These are phyloP conservation scores for Paecilomyces variotii DNA, from an alignment of 2,329 filamentous ascomycete species.

Conservation along the genomic window DNA sequence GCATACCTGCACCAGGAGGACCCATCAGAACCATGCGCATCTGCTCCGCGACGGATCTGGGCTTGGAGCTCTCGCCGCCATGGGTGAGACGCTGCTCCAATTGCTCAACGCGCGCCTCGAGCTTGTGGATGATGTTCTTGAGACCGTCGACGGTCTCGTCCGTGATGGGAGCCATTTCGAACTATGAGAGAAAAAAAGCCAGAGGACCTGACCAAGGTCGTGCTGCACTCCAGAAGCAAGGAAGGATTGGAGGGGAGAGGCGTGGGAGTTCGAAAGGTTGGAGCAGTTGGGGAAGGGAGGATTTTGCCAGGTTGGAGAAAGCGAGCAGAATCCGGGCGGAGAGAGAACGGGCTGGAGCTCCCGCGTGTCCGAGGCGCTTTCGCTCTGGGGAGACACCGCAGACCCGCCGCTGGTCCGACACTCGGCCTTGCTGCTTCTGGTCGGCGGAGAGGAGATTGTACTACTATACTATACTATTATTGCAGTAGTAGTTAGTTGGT, in stretches of 20 bases:
- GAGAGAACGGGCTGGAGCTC: conserved; percentile 11
- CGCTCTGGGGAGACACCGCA: background rate
- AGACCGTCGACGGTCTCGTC: conserved; percentile 73
- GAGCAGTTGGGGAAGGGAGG: conserved; percentile 1
- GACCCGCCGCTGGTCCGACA: background rate
- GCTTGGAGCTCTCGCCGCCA: conserved; percentile 43
- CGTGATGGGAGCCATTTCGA: conserved; percentile 78
- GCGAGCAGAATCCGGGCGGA: conserved; percentile 1
- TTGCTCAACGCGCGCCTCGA: conserved; percentile 78
- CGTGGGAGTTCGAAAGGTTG: conserved; percentile 1
- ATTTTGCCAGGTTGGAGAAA: conserved; percentile 1
- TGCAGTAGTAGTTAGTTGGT: no score
- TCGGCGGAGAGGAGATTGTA: background rate
- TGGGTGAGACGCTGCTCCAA: conserved; percentile 64
- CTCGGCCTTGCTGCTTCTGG: background rate
- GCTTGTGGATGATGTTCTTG: conserved; percentile 71
- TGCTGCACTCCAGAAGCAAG: conserved; percentile 11
- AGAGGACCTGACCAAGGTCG: conserved; percentile 18
- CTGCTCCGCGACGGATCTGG: conserved; percentile 50
- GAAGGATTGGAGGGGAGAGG: conserved; percentile 5
- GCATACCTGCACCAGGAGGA: conserved; percentile 88
- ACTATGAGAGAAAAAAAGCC: conserved; percentile 4
- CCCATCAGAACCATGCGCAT: conserved; percentile 98
- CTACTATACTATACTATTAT: background rate
- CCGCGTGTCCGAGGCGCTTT: conserved; percentile 26